Conservation (phyloP, 2,329 filamentous ascomycete species). For the Ophiocordyceps camponoti-saundersi region DNA sequence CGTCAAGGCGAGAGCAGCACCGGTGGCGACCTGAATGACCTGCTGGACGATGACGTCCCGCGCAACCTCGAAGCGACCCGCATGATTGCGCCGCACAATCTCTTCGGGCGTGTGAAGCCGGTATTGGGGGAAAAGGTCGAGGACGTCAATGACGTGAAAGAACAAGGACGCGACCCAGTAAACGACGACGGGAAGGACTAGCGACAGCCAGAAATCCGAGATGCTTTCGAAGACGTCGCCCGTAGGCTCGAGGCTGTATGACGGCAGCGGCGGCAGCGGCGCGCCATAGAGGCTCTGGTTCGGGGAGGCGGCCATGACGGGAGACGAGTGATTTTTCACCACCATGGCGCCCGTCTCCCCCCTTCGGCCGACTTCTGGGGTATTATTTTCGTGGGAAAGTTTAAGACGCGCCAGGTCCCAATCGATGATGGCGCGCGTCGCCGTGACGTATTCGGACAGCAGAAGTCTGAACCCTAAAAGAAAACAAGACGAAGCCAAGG, state of each 20-base stretch:
- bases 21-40: slow-evolving; percentile 65
- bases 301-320: slow-evolving; percentile 18
- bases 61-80: slow-evolving; percentile 67
- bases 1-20: slow-evolving; percentile 47
- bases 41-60: slow-evolving; percentile 89
- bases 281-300: slow-evolving; percentile 39
- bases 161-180: slow-evolving; percentile 80
- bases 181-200: slow-evolving; percentile 60
- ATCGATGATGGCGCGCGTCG: neutral
- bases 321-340: slow-evolving; percentile 14
- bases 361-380: neutral
- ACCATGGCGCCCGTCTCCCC: slow-evolving; percentile 15
- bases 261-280: slow-evolving; percentile 62
- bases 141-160: slow-evolving; percentile 76
- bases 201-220: slow-evolving; percentile 63
- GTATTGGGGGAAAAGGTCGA: slow-evolving; percentile 78
- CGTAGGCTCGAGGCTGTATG: slow-evolving; percentile 56
- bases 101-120: slow-evolving; percentile 90
- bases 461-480: neutral
- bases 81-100: slow-evolving; percentile 73
- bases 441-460: too few relatives aligned
- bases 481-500: neutral
- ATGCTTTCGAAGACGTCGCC: slow-evolving; percentile 60
- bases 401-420: neutral
- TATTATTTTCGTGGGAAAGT: neutral